Percentiles rank a stretch among this genome's conserved stretches.
Conservation (phyloP, 139 green algal species). For the Chlamydomonas eustigma region DNA sequence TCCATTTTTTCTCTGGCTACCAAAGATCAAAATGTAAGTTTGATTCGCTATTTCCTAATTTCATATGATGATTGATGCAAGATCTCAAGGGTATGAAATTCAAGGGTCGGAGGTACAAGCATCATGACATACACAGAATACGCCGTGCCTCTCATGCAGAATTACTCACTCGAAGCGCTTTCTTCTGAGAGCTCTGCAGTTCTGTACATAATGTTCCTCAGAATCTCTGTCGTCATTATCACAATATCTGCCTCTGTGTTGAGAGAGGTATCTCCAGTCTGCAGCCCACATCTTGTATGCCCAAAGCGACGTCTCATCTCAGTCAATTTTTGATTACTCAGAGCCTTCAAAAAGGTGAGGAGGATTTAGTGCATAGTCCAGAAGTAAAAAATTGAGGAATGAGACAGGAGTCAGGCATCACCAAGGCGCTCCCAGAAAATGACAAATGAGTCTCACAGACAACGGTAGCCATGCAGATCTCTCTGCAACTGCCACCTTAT, state of each 20-base stretch:
- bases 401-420: too few species aligned
- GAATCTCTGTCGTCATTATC: slow-evolving; percentile 98
- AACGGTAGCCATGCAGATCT: slow-evolving; percentile 5
- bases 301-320: slow-evolving; percentile 73
- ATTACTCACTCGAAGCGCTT: neutral
- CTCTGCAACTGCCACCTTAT: neutral
- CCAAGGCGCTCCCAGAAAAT: too few species aligned
- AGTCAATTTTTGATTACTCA: slow-evolving; percentile 91
- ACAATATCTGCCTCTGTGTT: slow-evolving; percentile 85
- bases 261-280: slow-evolving; percentile 89
- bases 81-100: too few species aligned
- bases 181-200: slow-evolving; percentile 30
- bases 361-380: slow-evolving; percentile 3
- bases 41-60: too few species aligned
- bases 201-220: slow-evolving; percentile 96
- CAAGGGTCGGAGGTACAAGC: too few species aligned
- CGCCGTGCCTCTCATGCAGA: neutral
- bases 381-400: neutral
- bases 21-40: too few species aligned
- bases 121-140: too few species aligned
- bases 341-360: slow-evolving; percentile 49
- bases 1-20: too few species aligned
- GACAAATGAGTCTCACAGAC: too few species aligned
- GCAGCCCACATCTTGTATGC: slow-evolving; percentile 41
- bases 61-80: too few species aligned